Percentiles rank a stretch among this genome's conserved stretches.
phyloP scores from a whole-genome alignment of 2,329 filamentous ascomycete genomes.

The Calonectria multiphialidica region DNA sequence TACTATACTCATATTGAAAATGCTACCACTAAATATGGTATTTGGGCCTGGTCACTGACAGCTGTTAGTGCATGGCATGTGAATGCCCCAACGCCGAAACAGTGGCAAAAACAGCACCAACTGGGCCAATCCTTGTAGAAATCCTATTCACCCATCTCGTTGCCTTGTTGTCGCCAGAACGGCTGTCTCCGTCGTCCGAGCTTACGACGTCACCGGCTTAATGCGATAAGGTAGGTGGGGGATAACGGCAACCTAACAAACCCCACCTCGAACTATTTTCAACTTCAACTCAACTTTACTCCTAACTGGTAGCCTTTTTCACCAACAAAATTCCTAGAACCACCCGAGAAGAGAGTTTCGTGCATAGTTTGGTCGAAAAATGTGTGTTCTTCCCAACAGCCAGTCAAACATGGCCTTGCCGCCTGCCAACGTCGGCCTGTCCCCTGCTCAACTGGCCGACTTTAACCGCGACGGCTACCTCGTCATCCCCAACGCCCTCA shows the following conservation, averaged over 20 bases:
- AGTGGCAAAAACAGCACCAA: background rate
- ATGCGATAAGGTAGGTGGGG: constrained; percentile 35
- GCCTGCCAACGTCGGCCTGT: constrained; percentile 66
- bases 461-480: constrained; percentile 92
- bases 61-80: background rate
- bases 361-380: background rate
- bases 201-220: constrained; percentile 22
- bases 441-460: constrained; percentile 74
- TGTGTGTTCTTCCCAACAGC: background rate
- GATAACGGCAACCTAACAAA: constrained; percentile 33
- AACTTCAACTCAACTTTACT: constrained; percentile 19
- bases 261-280: constrained; percentile 33
- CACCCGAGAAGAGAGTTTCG: background rate
- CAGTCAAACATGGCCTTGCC: background rate
- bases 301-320: background rate
- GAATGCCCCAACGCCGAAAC: background rate
- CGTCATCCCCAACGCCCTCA: constrained; percentile 83
- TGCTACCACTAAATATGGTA: background rate
- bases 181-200: constrained; percentile 21
- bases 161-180: background rate
- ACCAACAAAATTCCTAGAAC: background rate
- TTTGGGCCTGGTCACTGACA: background rate
- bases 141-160: background rate
- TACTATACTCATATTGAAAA: background rate
- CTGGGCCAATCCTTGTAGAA: background rate